A percentile compares a stretch with the other conserved stretches of the same genome.
Conservation (phyloP, 352 stramenopile species). For the Globisporangium recalcitrans region DNA sequence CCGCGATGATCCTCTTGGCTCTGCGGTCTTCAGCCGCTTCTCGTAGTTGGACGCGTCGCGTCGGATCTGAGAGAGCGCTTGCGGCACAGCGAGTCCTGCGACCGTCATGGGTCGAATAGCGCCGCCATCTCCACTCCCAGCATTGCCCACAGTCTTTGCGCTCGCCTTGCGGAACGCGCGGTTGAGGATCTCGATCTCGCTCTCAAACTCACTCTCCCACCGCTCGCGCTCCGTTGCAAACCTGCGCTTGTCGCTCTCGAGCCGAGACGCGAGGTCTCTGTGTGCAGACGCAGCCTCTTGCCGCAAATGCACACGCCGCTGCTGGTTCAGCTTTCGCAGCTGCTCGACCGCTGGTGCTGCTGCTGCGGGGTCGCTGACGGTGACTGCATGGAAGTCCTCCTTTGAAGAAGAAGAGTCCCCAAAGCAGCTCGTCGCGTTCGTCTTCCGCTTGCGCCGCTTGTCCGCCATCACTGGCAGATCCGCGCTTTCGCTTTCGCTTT, state of each 20-base stretch:
- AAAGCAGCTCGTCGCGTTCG: slow-evolving; percentile 18
- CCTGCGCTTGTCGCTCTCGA: slow-evolving; percentile 16
- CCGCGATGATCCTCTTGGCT: neutral
- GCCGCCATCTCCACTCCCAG: neutral
- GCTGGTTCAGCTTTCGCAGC: slow-evolving; percentile 32
- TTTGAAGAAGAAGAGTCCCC: slow-evolving; percentile 14
- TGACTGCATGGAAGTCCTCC: slow-evolving; percentile 37
- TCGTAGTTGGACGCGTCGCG: slow-evolving; percentile 34
- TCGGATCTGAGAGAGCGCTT: slow-evolving; percentile 41
- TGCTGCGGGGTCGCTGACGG: slow-evolving; percentile 15
- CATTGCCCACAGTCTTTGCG: slow-evolving; percentile 9
- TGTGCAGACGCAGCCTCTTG: slow-evolving; percentile 29
- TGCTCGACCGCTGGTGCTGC: slow-evolving; percentile 25
- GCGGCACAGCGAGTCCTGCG: slow-evolving; percentile 41
- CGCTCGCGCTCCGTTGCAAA: slow-evolving; percentile 33
- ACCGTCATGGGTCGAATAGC: slow-evolving; percentile 40
- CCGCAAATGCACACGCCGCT: slow-evolving; percentile 31
- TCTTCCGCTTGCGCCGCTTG: slow-evolving; percentile 33
- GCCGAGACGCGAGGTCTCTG: slow-evolving; percentile 19
- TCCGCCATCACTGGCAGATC: slow-evolving; percentile 36
- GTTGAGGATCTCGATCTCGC: slow-evolving; percentile 42
- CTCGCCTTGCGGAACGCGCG: slow-evolving; percentile 38
- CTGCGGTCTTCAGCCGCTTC: slow-evolving; percentile 44
- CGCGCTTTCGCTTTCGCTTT: slow-evolving; percentile 8
- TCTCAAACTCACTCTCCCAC: slow-evolving; percentile 49